phyloP scores from a whole-genome alignment of 495 filamentous ascomycete genomes.

The Penicillium dipodomyicola region DNA sequence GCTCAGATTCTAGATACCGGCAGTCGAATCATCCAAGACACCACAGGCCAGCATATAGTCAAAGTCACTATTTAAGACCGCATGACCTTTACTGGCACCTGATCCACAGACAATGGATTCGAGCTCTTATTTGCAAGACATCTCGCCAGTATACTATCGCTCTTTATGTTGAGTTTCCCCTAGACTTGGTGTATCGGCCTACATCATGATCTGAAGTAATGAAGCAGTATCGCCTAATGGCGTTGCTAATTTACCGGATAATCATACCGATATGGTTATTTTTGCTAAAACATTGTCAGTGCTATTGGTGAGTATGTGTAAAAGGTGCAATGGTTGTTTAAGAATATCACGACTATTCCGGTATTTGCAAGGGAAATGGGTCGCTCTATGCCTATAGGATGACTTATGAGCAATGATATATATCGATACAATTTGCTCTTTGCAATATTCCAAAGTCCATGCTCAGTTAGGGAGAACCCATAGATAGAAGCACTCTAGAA shows the following conservation, averaged over 20 bases:
- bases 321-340: not conserved
- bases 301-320: too few relatives aligned
- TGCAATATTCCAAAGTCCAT: not conserved
- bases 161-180: not conserved
- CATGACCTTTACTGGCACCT: too few relatives aligned
- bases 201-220: not conserved
- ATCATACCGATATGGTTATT: not conserved
- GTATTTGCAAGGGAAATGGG: not conserved
- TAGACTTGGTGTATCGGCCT: not conserved
- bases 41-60: not conserved
- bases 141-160: too few relatives aligned
- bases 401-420: not conserved
- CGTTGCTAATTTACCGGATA: too few relatives aligned
- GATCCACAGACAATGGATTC: not conserved
- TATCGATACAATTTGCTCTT: not conserved
- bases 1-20: too few relatives aligned
- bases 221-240: not conserved
- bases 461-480: not conserved
- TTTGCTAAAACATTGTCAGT: too few relatives aligned
- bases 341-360: not conserved
- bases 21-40: not conserved
- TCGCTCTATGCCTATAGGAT: not conserved
- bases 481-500: not conserved
- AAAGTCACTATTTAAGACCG: too few relatives aligned
- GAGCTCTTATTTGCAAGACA: not conserved